These are phyloP conservation scores for Apophysomyces ossiformis DNA, from an alignment of 371 early-diverging fungal species.

Conservation along the genomic window DNA sequence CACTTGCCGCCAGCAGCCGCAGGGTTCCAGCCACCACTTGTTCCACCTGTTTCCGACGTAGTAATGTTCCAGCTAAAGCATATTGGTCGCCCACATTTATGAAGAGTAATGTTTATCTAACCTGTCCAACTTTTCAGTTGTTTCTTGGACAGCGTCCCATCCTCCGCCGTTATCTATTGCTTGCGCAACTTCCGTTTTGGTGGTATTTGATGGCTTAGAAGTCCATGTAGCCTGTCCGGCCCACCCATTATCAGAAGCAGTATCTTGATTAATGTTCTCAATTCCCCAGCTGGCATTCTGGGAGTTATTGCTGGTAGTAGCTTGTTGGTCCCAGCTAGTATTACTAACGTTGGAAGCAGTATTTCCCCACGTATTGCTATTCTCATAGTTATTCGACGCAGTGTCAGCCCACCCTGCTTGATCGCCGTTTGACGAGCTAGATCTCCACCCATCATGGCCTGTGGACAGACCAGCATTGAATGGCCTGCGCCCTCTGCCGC, in stretches of 20 bases:
- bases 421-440: too few relatives aligned
- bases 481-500: too few relatives aligned
- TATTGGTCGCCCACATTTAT: neutral
- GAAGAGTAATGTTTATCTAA: neutral
- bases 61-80: conserved; percentile 1
- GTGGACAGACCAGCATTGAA: too few relatives aligned
- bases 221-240: neutral
- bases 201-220: neutral
- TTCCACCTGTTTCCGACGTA: neutral
- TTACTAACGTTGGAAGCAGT: neutral
- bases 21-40: neutral
- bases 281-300: neutral
- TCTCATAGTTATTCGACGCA: too few relatives aligned
- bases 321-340: neutral
- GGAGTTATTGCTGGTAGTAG: neutral
- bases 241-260: neutral
- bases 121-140: conserved; percentile 6
- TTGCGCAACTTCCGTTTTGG: neutral
- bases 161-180: neutral
- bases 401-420: too few relatives aligned
- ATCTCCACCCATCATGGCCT: too few relatives aligned
- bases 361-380: neutral
- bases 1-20: conserved; percentile 3
- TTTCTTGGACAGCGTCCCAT: neutral
- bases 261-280: too few relatives aligned